These are phyloP conservation scores for Senna tora DNA, from an alignment of 306 rosid species.

Conservation along the genomic window DNA sequence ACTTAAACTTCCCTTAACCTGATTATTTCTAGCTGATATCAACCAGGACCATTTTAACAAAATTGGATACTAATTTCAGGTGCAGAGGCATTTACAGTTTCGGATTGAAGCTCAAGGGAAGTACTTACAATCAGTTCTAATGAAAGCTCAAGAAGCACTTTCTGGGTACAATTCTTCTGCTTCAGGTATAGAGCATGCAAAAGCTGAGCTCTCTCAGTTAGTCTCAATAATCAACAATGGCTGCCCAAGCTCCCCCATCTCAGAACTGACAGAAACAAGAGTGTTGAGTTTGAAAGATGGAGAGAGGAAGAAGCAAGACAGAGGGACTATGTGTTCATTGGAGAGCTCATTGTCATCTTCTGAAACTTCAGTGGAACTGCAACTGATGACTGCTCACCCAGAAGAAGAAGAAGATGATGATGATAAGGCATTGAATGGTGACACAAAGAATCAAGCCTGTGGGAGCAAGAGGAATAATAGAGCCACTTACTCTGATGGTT, in stretches of 20 bases:
- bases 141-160: slow-evolving; percentile 84
- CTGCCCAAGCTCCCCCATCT: slow-evolving; percentile 66
- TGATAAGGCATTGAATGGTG: slow-evolving; percentile 39
- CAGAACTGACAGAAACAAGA: slow-evolving; percentile 75
- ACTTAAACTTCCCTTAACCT: not conserved
- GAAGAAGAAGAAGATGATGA: no score
- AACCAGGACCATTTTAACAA: slow-evolving; percentile 14
- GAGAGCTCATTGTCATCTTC: slow-evolving; percentile 91
- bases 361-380: slow-evolving; percentile 58
- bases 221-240: slow-evolving; percentile 69
- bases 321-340: slow-evolving; percentile 67
- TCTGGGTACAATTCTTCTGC: slow-evolving; percentile 66
- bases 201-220: slow-evolving; percentile 79
- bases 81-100: slow-evolving; percentile 85
- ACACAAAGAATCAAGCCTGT: slow-evolving; percentile 31
- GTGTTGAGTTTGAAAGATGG: slow-evolving; percentile 41
- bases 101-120: slow-evolving; percentile 95
- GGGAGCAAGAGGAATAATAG: slow-evolving; percentile 71
- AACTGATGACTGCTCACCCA: slow-evolving; percentile 46
- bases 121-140: slow-evolving; percentile 81
- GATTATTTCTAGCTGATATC: slow-evolving; percentile 16
- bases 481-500: slow-evolving; percentile 49
- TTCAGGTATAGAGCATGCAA: slow-evolving; percentile 63
- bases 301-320: slow-evolving; percentile 55
- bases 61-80: slow-evolving; percentile 51